phyloP scores from a whole-genome alignment of 345 rosid species.

The Sonneratia alba region DNA sequence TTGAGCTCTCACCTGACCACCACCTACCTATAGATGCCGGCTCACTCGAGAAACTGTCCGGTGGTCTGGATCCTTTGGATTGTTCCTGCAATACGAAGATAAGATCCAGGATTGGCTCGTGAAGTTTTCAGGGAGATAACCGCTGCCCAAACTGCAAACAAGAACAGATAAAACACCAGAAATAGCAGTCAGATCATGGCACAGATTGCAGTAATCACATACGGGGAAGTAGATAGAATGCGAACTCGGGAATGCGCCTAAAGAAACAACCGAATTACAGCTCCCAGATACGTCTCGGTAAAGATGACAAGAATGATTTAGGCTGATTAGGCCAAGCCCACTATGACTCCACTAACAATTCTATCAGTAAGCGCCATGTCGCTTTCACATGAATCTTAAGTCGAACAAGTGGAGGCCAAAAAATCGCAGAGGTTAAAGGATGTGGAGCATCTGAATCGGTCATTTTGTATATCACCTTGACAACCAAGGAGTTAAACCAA shows the following conservation, averaged over 20 bases:
- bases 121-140: too few species aligned
- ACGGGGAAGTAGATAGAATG: background rate
- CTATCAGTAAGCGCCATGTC: too few species aligned
- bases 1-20: too few species aligned
- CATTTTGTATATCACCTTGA: background rate
- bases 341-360: background rate
- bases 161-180: too few species aligned
- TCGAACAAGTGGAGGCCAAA: background rate
- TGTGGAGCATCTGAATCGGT: background rate
- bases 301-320: background rate
- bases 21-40: too few species aligned
- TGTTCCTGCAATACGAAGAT: too few species aligned
- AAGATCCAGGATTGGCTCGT: too few species aligned
- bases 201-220: background rate
- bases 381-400: too few species aligned
- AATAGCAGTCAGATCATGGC: too few species aligned
- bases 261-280: background rate
- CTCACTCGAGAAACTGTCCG: too few species aligned
- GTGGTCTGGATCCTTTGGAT: too few species aligned
- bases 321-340: background rate
- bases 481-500: background rate
- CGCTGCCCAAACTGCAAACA: too few species aligned
- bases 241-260: background rate
- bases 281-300: background rate
- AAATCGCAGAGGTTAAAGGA: background rate